These are phyloP conservation scores for Kodamaea restingae DNA, from an alignment of 805 yeast species.

Conservation along the genomic window DNA sequence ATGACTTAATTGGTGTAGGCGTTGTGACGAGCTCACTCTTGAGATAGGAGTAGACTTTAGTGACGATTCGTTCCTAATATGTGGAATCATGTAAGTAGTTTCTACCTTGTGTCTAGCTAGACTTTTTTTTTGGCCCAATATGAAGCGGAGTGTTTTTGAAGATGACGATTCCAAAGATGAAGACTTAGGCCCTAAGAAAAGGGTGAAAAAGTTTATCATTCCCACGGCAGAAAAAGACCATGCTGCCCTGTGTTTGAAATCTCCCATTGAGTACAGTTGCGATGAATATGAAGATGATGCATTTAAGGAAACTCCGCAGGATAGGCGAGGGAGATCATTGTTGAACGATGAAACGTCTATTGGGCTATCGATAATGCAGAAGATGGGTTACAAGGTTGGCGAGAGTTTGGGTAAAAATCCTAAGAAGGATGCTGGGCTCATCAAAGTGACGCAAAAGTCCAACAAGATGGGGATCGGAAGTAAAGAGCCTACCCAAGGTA, in stretches of 20 bases:
- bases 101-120: not conserved
- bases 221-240: too few species aligned
- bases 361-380: slow-evolving; percentile 51
- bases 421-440: slow-evolving; percentile 6
- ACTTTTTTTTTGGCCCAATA: not conserved
- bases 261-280: too few species aligned
- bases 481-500: slow-evolving; percentile 2
- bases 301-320: not conserved
- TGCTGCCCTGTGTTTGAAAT: too few species aligned
- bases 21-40: slow-evolving; percentile 30
- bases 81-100: slow-evolving; percentile 22
- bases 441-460: slow-evolving; percentile 16
- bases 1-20: slow-evolving; percentile 25
- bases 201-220: slow-evolving; percentile 11
- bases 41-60: slow-evolving; percentile 34
- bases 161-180: slow-evolving; percentile 16
- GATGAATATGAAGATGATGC: not conserved
- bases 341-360: slow-evolving; percentile 25
- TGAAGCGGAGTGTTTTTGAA: slow-evolving; percentile 8
- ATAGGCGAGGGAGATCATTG: slow-evolving; percentile 2
- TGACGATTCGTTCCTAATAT: slow-evolving; percentile 23
- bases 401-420: slow-evolving; percentile 36
- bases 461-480: slow-evolving; percentile 23
- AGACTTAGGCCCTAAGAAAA: slow-evolving; percentile 24
- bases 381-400: slow-evolving; percentile 56